Base-by-base conservation (phyloP, 768 basidiomycete species). In the Neoboletus brunneissimus region DNA sequence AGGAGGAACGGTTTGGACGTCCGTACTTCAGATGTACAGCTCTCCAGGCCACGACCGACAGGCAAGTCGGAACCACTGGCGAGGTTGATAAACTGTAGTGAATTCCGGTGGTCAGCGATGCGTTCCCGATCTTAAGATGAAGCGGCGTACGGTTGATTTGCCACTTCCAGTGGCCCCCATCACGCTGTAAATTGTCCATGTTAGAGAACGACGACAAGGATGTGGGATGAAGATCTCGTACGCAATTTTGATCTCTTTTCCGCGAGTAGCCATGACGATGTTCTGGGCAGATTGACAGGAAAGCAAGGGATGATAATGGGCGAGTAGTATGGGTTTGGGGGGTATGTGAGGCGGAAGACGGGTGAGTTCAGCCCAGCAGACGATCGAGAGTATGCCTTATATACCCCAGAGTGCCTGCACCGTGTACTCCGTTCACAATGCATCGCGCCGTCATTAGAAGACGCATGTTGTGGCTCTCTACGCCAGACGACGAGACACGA, bases 51-150 rank as follows among this genome's bases (percentile, higher is more conserved):
- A 5, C 63, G 66, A 22, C 81, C 81, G 16, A 84, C 75, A 15
- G 70, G 70, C 22, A 84, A 62, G 40, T 72, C 64, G 11, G 80
- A 80, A 12, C 79, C 80, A 60, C 81, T 84, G 46, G 76, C 70
- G 7, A 76, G 62, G 58, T 84, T 84, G 65, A 84, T 79, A 53
- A 85, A 83, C 83, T 83, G 57, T 23, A 2, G n/a, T 8, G 18
- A 18, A 45, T 12, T 8, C 6, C 44, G 29, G 48, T 18, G 46
- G 6, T 65, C 48, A 63, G 56, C 48, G 15, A 51, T 35, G 12
- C 9, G 40, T 20, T 18, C 8, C 11, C 29, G 3, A 38, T 9
- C 43, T 5, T 12, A 4, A n/a, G 22, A 27, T n/a, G 15, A 15
- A 12, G 34, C n/a, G 18, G 11, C 70, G 15, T 56, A 73, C 72